Conservation (phyloP, 495 filamentous ascomycete species). For the Penicillium alfredii region DNA sequence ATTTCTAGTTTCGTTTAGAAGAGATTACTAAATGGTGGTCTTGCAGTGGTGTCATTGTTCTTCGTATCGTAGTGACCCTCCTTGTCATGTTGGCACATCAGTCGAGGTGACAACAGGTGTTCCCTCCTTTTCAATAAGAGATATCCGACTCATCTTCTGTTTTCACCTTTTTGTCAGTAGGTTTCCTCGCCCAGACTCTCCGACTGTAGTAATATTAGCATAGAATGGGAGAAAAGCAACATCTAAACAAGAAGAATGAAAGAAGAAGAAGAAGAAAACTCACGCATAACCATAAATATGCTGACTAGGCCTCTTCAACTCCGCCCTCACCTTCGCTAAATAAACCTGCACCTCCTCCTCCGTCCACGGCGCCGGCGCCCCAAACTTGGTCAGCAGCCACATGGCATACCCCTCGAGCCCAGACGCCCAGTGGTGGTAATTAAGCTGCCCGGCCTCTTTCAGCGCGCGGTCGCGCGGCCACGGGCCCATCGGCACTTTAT, state of each 20-base stretch:
- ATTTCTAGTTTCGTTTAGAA: too few relatives aligned
- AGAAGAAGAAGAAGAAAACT: constrained; percentile 5
- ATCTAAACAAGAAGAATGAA: too few relatives aligned
- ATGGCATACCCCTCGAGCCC: constrained; percentile 13
- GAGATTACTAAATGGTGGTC: too few relatives aligned
- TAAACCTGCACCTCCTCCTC: constrained; percentile 10
- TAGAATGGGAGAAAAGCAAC: too few relatives aligned
- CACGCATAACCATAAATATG: constrained; percentile 12
- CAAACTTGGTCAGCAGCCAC: constrained; percentile 14
- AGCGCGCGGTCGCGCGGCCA: constrained; percentile 10
- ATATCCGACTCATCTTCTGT: too few relatives aligned
- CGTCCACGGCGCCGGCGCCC: constrained; percentile 8
- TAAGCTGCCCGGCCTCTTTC: constrained; percentile 7
- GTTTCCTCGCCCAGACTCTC: constrained; percentile 10
- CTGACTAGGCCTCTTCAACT: constrained; percentile 4
- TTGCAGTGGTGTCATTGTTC: too few relatives aligned
- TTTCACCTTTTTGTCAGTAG: constrained; percentile 1
- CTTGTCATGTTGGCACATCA: too few relatives aligned
- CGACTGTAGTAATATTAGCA: constrained; percentile 2
- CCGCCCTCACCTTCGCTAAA: constrained; percentile 7
- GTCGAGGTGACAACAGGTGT: too few relatives aligned
- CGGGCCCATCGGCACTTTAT: constrained; percentile 6
- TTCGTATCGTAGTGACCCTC: too few relatives aligned
- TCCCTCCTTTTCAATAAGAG: too few relatives aligned
- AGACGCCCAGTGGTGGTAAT: constrained; percentile 3